A percentile compares a stretch with the other conserved stretches of the same genome.
phyloP scores from a whole-genome alignment of 78 protist species.

The Cavenderia fasciculata region DNA sequence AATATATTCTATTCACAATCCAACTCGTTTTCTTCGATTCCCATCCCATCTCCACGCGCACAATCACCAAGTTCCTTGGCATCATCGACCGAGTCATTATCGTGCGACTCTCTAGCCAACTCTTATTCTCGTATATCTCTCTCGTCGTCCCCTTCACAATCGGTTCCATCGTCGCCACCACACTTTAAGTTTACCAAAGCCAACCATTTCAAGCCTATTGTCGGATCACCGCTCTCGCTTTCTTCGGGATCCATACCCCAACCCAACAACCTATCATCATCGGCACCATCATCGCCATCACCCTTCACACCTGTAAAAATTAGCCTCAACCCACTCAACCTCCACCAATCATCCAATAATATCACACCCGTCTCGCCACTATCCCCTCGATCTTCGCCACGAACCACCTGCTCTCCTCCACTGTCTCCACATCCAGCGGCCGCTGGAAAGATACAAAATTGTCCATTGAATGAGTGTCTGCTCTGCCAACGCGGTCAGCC shows the following conservation, averaged over 20 bases:
- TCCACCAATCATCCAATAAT: not conserved
- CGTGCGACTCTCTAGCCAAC: not conserved
- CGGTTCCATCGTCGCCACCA: conserved; percentile 14
- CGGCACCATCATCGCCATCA: conserved; percentile 40
- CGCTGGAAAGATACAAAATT: not conserved
- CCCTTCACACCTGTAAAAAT: not conserved
- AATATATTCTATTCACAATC: conserved; percentile 15
- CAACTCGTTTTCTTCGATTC: not conserved
- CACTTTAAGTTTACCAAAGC: not conserved
- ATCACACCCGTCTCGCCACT: not conserved
- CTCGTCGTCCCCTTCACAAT: conserved; percentile 37
- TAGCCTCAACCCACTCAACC: not conserved
- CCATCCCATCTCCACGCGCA: conserved; percentile 8
- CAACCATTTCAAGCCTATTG: not conserved
- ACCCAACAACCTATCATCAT: no score
- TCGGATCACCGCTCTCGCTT: no score
- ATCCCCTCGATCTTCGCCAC: not conserved
- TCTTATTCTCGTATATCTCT: not conserved
- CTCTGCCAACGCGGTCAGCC: conserved; percentile 66
- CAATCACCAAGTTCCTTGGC: not conserved
- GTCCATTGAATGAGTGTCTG: conserved; percentile 51
- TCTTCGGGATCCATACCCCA: no score
- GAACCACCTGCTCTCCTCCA: not conserved
- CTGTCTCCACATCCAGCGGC: no score
- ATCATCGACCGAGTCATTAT: not conserved